Base-by-base conservation (phyloP, 2,329 filamentous ascomycete species). In the Fusarium annulatum region DNA sequence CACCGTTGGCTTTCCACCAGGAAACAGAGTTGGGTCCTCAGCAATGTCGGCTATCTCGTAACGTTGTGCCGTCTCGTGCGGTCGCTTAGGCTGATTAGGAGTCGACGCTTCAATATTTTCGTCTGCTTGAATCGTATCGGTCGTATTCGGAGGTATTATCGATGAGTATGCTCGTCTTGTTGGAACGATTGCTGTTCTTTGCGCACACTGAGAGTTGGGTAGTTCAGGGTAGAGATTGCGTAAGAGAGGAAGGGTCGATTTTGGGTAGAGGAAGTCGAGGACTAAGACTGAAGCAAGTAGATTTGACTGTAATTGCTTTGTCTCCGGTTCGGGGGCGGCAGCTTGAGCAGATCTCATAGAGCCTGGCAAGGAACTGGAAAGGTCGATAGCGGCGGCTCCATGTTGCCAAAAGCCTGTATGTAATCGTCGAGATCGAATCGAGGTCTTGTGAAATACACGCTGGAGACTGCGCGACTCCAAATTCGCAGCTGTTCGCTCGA, bases 201-300 rank as follows among this genome's bases (percentile, higher is more conserved):
- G 67, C 18, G 68, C 73, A 53, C 76, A 61, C 46, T 76, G 79
- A 28, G 77, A 59, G 48, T 67, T 74, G 12, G 77, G 75, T 5
- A 80, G 48, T 28, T 71, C 71, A n/a, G 79, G 79, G 49, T 82
- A 80, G 15, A 82, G 74, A 34, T 82, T 83, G 46, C 84, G 84
- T 67, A 88, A 74, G 9, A 87, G 79, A 19, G 83, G 80, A 18
- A 84, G 64, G 16, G 86, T 83, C 15, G 84, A 84, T 39, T 76
- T 84, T 9, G 88, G 88, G 59, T 89, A 89, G 14, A 90, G 79
- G 61, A 90, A 90, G 78, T 90, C 88, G 78, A 90, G 85, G 53
- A 88, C 80, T 61, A 88, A 86, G 14, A 83, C 76, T 9, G 88
- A 88, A 34, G 87, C 85, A 43, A 80, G 80, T 62, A 87, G 75